A percentile compares a stretch with the other conserved stretches of the same genome.
Conservation (phyloP, 2,329 filamentous ascomycete species). For the Neofusicoccum cordaticola region DNA sequence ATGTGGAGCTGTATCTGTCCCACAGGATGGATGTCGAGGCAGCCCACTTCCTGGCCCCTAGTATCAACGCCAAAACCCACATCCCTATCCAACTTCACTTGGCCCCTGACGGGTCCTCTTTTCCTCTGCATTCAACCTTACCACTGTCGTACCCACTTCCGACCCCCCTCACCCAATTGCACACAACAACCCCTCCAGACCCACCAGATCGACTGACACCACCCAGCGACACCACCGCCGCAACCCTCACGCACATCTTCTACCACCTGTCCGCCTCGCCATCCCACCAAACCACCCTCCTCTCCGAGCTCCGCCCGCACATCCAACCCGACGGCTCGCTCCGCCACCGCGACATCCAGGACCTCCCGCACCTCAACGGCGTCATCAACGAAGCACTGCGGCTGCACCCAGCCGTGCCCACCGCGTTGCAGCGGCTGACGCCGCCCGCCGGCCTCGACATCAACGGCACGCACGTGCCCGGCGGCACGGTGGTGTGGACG, state of each 20-base stretch:
- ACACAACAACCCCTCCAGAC: too few relatives aligned
- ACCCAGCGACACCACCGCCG: conserved; percentile 11
- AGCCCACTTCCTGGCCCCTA: too few relatives aligned
- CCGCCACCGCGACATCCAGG: conserved; percentile 20
- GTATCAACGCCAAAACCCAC: too few relatives aligned
- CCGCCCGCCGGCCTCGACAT: conserved; percentile 38
- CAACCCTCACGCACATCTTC: conserved; percentile 1
- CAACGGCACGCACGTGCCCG: conserved; percentile 34
- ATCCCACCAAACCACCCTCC: conserved; percentile 28
- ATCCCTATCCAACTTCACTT: too few relatives aligned
- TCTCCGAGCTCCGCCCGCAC: conserved; percentile 31
- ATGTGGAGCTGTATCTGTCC: too few relatives aligned
- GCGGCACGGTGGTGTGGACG: conserved; percentile 24
- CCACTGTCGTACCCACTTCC: too few relatives aligned
- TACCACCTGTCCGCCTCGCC: conserved; percentile 24
- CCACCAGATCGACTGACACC: too few relatives aligned
- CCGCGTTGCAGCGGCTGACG: conserved; percentile 36
- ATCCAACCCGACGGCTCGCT: conserved; percentile 26
- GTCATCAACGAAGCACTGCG: conserved; percentile 45
- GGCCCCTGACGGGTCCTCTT: too few relatives aligned
- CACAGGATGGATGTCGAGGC: too few relatives aligned
- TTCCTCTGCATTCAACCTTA: too few relatives aligned
- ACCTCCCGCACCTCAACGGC: conserved; percentile 36
- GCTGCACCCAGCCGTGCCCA: conserved; percentile 41
- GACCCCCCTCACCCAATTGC: too few relatives aligned